Evolutionary conservation across 2,329 filamentous ascomycete genomes (phyloP), one percentile per base, ranked within the genome.

Genomic region (Colletotrichum siamense): DNA sequence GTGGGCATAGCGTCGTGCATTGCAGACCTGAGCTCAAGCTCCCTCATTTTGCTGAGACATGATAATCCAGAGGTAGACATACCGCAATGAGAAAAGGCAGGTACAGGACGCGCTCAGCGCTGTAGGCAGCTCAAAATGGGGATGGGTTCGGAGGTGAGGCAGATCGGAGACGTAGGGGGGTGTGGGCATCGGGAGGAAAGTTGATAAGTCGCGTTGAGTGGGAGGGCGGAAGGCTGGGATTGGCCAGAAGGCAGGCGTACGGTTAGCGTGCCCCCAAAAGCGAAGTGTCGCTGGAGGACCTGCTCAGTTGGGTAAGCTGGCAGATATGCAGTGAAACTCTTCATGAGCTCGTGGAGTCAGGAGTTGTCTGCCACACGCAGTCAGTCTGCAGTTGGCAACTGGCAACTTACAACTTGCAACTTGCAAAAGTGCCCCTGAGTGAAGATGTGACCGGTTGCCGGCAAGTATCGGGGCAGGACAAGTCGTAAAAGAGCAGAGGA

Each of bases 321-420:
- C 49, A 69, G 59, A 34, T 57, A 68, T 55, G 73, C 71, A 75
- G 65, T 75, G 71, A 75, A 74, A 74, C 73, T 74, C 70, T 69
- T 67, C 36, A 36, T 59, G 49, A 72, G 36, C 8, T 52, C 22
- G 28, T 66, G 68, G 52, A 63, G 44, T 36, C 28, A 32, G n/a
- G 44, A 34, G 26, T 65, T 30, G 36, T 28, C 30, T 24, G 10
- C 10, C n/a, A 30, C 49, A 57, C 65, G 15, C 12, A 32, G 32
- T 34, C 28, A 24, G 12, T 32, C n/a, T n/a, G 9, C 18, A 44
- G 22, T 26, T 49, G 18, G 36, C 64, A 18, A 28, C 64, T 66
- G n/a, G 66, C 30, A 69, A 44, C n/a, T 61, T 16, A 49, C 28
- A 68, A 28, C 64, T 66, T 28, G 66, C 30, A 69, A 44, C n/a